Evolutionary conservation across 306 rosid genomes (phyloP).

Genomic region (Vicia faba): DNA sequence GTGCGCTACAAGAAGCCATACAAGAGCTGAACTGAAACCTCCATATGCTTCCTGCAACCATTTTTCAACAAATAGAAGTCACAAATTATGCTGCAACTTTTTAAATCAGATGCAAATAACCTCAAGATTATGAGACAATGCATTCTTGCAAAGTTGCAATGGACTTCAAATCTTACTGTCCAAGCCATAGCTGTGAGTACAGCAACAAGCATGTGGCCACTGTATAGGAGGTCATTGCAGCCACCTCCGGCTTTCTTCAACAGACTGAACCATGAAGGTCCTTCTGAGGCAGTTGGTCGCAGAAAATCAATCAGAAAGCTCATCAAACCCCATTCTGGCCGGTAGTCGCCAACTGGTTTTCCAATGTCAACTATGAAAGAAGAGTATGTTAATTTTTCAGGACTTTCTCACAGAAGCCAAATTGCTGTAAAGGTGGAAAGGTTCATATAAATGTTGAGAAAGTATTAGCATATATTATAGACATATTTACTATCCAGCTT

Average conservation of each 20-base stretch:
- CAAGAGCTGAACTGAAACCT: constrained; percentile 78
- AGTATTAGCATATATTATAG: not conserved
- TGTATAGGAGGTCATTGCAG: constrained; percentile 92
- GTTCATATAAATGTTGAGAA: constrained; percentile 27
- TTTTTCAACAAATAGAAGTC: constrained; percentile 19
- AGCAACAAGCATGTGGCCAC: constrained; percentile 97
- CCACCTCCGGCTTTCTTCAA: constrained; percentile 94
- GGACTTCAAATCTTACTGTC: constrained; percentile 64
- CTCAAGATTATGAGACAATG: constrained; percentile 11
- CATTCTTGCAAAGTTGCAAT: constrained; percentile 18
- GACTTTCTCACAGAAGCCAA: constrained; percentile 36
- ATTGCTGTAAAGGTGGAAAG: not conserved
- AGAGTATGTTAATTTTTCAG: constrained; percentile 40
- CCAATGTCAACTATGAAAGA: constrained; percentile 66
- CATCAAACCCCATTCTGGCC: constrained; percentile 85
- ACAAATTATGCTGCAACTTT: constrained; percentile 25
- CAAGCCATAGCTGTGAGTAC: constrained; percentile 99
- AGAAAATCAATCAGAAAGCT: constrained; percentile 76
- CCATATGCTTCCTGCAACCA: constrained; percentile 91
- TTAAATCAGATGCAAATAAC: constrained; percentile 16
- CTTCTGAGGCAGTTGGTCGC: constrained; percentile 72
- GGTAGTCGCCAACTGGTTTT: constrained; percentile 49
- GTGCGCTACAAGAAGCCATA: constrained; percentile 85
- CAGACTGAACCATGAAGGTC: constrained; percentile 77
- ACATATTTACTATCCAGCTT: not conserved